Base-by-base conservation (phyloP, 805 yeast species). In the Blastobotrys muscicola region DNA sequence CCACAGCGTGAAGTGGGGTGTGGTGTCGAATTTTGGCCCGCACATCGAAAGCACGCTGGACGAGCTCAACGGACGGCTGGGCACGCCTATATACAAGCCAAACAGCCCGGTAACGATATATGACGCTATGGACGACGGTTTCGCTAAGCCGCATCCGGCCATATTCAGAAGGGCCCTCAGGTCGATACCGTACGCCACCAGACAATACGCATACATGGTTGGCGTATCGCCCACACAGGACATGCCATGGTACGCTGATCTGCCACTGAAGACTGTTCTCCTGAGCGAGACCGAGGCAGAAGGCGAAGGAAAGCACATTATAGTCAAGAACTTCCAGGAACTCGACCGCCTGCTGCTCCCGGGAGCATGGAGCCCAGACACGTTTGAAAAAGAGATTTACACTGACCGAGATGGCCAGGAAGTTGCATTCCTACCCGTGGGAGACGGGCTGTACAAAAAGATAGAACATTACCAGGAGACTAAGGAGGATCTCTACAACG, bases 21-120 rank as follows among this genome's bases (percentile, higher is more conserved):
- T 58, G 11, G 42, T 58, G 9, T 55, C 61, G 10, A 58, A 58
- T 46, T 47, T 45, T 4, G 51, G 54, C 8, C 57, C 53, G 15
- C 36, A 48, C 30, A 51, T 52, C 33, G 51, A 40, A 8, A 42
- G 48, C 11, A 40, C 50, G 6, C 45, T 58, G 20, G 42, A 47
- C 30, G 16, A 31, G 7, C 23, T 20, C 36, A 39, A 39, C 29
- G 30, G 26, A 15, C 16, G 35, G 13, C 36, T 39, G 10, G 20
- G 15, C 15, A 23, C n/a, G 8, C 34, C 41, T 9, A 10, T 39
- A 4, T 39, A 15, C 29, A 6, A 26, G 14, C 9, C 33, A 3
- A 15, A 29, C 39, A 37, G 26, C 3, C 35, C 35, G 13, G 10
- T 30, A 30, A 36, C 44, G 11, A 39, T 43, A 26, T 46, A 48